phyloP scores from a whole-genome alignment of 2,329 filamentous ascomycete genomes.

The Chaetomium strumarium region DNA sequence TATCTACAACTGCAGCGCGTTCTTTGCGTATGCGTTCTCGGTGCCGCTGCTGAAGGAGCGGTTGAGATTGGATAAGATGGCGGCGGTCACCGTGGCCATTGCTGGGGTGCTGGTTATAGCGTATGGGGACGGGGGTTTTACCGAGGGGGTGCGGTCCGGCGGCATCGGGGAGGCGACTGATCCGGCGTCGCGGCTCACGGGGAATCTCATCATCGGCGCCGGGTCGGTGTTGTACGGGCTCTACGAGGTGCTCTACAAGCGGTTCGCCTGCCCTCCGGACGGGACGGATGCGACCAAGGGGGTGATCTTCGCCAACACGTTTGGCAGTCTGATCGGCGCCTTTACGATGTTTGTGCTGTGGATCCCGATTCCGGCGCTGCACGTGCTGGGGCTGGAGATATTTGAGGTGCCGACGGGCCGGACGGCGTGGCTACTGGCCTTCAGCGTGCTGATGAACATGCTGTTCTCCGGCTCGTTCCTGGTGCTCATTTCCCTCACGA shows the following conservation, averaged over 20 bases:
- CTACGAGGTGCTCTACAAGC: conserved; percentile 96
- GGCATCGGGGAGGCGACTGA: conserved; percentile 23
- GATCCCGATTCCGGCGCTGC: conserved; percentile 83
- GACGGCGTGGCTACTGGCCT: conserved; percentile 71
- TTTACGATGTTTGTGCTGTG: conserved; percentile 87
- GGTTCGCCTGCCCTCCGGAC: conserved; percentile 85
- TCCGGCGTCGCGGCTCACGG: conserved; percentile 64
- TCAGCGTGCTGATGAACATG: conserved; percentile 82
- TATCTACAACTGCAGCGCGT: conserved; percentile 98
- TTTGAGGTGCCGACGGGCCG: conserved; percentile 77
- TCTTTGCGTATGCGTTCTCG: conserved; percentile 96
- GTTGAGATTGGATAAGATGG: conserved; percentile 73
- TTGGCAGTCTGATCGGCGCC: conserved; percentile 77
- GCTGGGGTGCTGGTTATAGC: conserved; percentile 89
- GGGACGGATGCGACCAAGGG: conserved; percentile 79
- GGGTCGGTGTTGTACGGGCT: conserved; percentile 92
- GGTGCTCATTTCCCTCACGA: conserved; percentile 86
- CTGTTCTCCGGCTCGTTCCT: conserved; percentile 90
- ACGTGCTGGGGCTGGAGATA: conserved; percentile 68
- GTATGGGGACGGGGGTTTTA: conserved; percentile 67
- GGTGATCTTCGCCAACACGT: conserved; percentile 91
- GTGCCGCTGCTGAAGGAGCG: conserved; percentile 85
- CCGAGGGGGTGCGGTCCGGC: conserved; percentile 6
- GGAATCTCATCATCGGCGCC: conserved; percentile 86
- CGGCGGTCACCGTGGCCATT: conserved; percentile 83